Conservation (phyloP, 257 asterid species). For the Rhazya stricta region DNA sequence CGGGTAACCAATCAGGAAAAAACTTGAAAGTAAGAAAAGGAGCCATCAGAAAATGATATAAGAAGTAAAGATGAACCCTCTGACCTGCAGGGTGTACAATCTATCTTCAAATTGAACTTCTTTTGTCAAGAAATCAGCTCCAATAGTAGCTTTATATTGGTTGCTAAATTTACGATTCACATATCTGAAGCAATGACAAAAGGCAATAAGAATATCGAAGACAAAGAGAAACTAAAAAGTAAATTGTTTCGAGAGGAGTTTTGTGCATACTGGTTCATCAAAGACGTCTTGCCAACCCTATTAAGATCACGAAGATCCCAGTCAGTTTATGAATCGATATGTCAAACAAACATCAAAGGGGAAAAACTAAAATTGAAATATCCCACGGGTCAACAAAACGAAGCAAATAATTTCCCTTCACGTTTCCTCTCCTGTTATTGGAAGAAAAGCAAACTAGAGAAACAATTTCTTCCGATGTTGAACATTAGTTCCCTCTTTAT, state of each 20-base stretch:
- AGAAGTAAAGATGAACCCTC: neutral
- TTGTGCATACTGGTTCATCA: slow-evolving; percentile 41
- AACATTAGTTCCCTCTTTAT: neutral
- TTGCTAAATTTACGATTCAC: slow-evolving; percentile 44
- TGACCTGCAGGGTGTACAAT: slow-evolving; percentile 39
- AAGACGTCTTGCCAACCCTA: slow-evolving; percentile 56
- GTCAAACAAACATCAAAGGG: neutral
- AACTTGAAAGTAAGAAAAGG: neutral
- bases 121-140: slow-evolving; percentile 50
- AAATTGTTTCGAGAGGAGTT: neutral
- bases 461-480: neutral
- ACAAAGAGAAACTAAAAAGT: slow-evolving; percentile 1
- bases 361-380: neutral
- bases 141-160: slow-evolving; percentile 48
- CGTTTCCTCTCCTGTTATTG: neutral
- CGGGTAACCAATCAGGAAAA: neutral
- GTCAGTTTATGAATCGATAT: slow-evolving; percentile 1
- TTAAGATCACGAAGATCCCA: slow-evolving; percentile 6
- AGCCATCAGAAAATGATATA: neutral
- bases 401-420: neutral
- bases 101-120: slow-evolving; percentile 45
- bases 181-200: slow-evolving; percentile 20
- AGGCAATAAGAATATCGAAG: neutral
- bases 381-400: neutral
- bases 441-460: neutral